A percentile compares a stretch with the other conserved stretches of the same genome.
These are phyloP conservation scores for Calonectria fujianensis DNA, from an alignment of 2,329 filamentous ascomycete species.

Conservation along the genomic window DNA sequence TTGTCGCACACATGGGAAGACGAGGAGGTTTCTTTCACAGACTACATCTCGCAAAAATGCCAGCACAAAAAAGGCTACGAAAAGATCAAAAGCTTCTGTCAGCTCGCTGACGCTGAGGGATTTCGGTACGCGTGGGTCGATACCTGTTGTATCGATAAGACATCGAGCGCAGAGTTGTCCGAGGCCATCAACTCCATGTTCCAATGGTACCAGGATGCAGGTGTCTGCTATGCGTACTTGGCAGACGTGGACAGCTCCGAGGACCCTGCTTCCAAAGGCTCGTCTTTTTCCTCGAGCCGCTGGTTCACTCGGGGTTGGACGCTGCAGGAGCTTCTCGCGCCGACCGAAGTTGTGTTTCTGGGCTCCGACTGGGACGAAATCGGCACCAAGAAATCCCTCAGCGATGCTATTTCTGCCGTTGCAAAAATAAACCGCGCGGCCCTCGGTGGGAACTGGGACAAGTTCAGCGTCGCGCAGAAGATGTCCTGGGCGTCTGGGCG, in stretches of 20 bases:
- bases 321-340: constrained; percentile 20
- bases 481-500: constrained; percentile 35
- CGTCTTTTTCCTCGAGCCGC: constrained; percentile 1
- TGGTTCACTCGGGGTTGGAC: constrained; percentile 25
- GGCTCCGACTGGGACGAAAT: constrained; percentile 4
- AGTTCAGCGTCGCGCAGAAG: constrained; percentile 26
- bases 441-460: background rate
- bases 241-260: constrained; percentile 5
- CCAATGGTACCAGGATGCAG: constrained; percentile 26
- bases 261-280: background rate
- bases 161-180: constrained; percentile 21
- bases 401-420: background rate
- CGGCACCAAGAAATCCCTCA: constrained; percentile 11
- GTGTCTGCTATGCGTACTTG: constrained; percentile 23
- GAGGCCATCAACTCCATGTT: constrained; percentile 33
- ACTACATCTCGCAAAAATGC: background rate
- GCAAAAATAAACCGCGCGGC: background rate
- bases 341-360: background rate
- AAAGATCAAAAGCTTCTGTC: constrained; percentile 11
- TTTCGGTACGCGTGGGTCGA: constrained; percentile 26
- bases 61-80: constrained; percentile 12
- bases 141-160: constrained; percentile 31
- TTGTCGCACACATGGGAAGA: constrained; percentile 21
- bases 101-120: constrained; percentile 11
- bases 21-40: constrained; percentile 2